A percentile compares a stretch with the other conserved stretches of the same genome.
Conservation (phyloP, 805 yeast species). For the Teunomyces aglyptinius region DNA sequence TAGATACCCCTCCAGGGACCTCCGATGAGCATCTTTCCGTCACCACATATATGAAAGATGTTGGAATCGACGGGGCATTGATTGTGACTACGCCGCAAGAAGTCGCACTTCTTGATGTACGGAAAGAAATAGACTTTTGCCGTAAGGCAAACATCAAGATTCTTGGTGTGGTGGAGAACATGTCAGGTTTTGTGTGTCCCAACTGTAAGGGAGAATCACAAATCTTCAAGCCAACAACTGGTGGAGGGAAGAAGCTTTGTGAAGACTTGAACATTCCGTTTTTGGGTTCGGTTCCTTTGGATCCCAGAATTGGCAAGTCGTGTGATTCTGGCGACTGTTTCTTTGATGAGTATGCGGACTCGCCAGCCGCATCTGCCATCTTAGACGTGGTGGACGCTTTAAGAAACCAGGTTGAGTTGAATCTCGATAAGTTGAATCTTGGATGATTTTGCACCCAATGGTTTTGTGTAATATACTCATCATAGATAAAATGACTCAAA, state of each 20-base stretch:
- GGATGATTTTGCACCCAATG: neutral
- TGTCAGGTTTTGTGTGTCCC: constrained; percentile 99
- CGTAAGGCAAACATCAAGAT: constrained; percentile 83
- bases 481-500: neutral
- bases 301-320: constrained; percentile 87
- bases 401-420: constrained; percentile 14
- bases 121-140: constrained; percentile 95
- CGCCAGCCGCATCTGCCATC: constrained; percentile 89
- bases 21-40: constrained; percentile 95
- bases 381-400: constrained; percentile 75
- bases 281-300: constrained; percentile 91
- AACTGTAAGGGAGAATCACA: constrained; percentile 85
- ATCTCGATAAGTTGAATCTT: constrained; percentile 5
- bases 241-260: constrained; percentile 88
- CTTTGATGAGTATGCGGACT: constrained; percentile 79
- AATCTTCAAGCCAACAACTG: constrained; percentile 93
- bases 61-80: constrained; percentile 93
- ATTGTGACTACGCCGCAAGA: constrained; percentile 98
- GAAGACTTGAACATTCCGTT: constrained; percentile 74
- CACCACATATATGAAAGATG: constrained; percentile 80
- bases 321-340: constrained; percentile 88
- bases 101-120: constrained; percentile 88
- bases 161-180: constrained; percentile 91
- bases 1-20: constrained; percentile 99
- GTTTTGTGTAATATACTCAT: neutral